Evolutionary conservation across 2,329 filamentous ascomycete genomes (phyloP).

Genomic region (Diaporthe citrichinensis): DNA sequence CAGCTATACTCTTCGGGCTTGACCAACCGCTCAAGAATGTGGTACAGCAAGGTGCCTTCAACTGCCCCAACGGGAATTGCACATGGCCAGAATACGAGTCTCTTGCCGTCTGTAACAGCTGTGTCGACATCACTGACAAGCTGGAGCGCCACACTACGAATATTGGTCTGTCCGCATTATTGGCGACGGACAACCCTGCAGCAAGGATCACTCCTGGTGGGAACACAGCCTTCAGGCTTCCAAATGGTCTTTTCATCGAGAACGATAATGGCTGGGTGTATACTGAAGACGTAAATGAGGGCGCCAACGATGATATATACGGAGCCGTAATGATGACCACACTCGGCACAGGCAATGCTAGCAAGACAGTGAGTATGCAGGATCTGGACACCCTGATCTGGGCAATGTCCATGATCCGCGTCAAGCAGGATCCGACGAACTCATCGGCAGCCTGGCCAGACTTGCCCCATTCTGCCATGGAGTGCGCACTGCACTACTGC

Average conservation of each 20-base stretch:
- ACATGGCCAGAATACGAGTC: constrained; percentile 30
- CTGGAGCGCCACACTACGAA: constrained; percentile 9
- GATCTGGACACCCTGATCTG: constrained; percentile 31
- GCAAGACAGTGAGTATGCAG: constrained; percentile 32
- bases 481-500: constrained; percentile 31
- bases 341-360: constrained; percentile 26
- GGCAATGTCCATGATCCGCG: constrained; percentile 24
- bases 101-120: constrained; percentile 31
- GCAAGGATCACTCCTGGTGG: background rate
- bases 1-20: constrained; percentile 31
- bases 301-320: background rate
- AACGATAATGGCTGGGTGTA: constrained; percentile 32
- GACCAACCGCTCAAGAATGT: constrained; percentile 22
- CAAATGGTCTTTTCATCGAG: constrained; percentile 33
- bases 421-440: background rate
- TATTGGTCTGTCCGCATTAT: background rate
- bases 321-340: constrained; percentile 31
- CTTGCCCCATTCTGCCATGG: constrained; percentile 1
- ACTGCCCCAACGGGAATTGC: constrained; percentile 32
- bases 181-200: background rate
- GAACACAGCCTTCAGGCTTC: constrained; percentile 27
- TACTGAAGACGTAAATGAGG: background rate
- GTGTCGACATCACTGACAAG: constrained; percentile 7
- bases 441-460: constrained; percentile 28
- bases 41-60: constrained; percentile 10